Evolutionary conservation across 176 grass and related monocot species (phyloP).

Genomic region (Saccharum officinarum): DNA sequence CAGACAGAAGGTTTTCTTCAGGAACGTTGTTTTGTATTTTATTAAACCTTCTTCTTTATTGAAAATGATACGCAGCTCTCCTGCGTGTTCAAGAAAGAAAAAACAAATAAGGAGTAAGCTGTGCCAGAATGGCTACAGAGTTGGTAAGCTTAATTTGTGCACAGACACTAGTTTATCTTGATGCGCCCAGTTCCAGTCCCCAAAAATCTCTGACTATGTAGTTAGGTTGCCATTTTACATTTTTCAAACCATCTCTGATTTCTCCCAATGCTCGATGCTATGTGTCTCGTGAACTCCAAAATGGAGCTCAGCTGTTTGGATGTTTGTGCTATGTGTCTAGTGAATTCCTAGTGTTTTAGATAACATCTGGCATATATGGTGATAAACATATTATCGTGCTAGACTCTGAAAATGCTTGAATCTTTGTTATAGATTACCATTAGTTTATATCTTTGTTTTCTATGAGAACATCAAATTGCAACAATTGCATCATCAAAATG

Average conservation of each 20-base stretch:
- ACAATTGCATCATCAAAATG: conserved; percentile 1
- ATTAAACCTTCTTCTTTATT: background rate
- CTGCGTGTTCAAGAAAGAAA: background rate
- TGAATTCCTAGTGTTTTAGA: background rate
- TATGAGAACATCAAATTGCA: background rate
- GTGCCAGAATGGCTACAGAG: background rate
- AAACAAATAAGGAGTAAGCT: background rate
- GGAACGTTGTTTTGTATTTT: background rate
- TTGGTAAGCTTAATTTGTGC: background rate
- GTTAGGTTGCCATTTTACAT: background rate
- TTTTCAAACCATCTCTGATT: background rate
- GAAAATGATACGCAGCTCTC: background rate
- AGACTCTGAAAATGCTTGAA: conserved; percentile 11
- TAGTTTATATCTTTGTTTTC: background rate
- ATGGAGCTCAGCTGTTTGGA: background rate
- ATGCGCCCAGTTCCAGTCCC: background rate
- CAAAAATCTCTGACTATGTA: background rate
- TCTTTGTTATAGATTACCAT: background rate
- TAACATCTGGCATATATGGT: background rate
- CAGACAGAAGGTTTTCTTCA: background rate
- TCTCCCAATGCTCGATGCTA: background rate
- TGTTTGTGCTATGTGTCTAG: background rate
- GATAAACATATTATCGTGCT: background rate
- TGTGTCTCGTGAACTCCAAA: background rate
- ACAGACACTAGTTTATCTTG: background rate